Evolutionary conservation across 2,329 filamentous ascomycete species (phyloP).

Genomic region (Apiospora pterosperma): DNA sequence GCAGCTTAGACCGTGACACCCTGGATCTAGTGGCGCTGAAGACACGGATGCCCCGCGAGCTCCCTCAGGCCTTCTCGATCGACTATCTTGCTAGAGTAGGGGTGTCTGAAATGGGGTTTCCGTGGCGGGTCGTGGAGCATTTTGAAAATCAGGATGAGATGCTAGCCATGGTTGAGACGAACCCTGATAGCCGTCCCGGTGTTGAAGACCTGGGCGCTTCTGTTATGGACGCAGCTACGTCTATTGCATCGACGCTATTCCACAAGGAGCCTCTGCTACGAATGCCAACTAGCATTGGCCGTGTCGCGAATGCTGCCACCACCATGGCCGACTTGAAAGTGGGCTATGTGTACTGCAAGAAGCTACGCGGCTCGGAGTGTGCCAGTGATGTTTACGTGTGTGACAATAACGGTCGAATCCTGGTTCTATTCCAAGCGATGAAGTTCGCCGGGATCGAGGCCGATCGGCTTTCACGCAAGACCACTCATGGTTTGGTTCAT

Average conservation of each 20-base stretch:
- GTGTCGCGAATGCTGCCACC: not conserved
- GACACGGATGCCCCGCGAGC: constrained; percentile 20
- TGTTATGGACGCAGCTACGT: constrained; percentile 38
- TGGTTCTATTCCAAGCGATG: no score
- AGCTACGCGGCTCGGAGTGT: no score
- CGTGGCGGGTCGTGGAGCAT: constrained; percentile 37
- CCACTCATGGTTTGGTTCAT: no score
- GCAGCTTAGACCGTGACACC: not conserved
- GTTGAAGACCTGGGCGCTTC: constrained; percentile 19
- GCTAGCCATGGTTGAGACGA: constrained; percentile 35
- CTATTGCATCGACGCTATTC: constrained; percentile 37
- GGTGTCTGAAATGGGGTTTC: constrained; percentile 37
- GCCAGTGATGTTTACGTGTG: no score
- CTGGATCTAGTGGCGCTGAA: constrained; percentile 23
- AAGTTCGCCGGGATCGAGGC: no score
- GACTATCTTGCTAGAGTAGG: constrained; percentile 36
- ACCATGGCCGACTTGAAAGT: no score
- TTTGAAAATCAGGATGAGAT: constrained; percentile 34
- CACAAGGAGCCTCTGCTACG: constrained; percentile 32
- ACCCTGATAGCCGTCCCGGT: constrained; percentile 14
- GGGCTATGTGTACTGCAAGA: no score
- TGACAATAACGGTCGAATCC: no score
- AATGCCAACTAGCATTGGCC: constrained; percentile 19
- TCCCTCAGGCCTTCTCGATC: constrained; percentile 30
- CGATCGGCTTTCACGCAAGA: no score